phyloP scores from a whole-genome alignment of 305 asterid species.

The Fraxinus albicans region DNA sequence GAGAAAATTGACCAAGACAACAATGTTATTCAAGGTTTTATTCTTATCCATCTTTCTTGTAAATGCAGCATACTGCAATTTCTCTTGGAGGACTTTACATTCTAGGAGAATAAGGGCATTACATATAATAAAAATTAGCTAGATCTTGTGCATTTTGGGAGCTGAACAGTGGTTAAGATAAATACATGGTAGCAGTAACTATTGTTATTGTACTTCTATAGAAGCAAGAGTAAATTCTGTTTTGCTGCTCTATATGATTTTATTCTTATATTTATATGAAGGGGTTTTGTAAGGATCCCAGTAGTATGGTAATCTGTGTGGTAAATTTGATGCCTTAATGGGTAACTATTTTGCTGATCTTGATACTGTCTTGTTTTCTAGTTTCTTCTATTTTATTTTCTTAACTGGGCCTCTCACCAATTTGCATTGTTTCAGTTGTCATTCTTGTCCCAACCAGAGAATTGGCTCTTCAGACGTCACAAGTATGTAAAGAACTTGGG shows the following conservation, averaged over 20 bases:
- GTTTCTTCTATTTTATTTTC: not conserved
- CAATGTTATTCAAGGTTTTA: constrained; percentile 82
- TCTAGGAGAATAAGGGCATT: not conserved
- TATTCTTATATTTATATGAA: constrained; percentile 5
- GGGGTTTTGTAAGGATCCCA: constrained; percentile 13
- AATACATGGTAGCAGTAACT: not conserved
- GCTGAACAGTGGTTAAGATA: constrained; percentile 14
- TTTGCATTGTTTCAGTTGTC: constrained; percentile 52
- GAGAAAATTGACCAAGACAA: constrained; percentile 92
- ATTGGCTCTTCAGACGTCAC: constrained; percentile 97
- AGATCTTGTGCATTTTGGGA: constrained; percentile 12
- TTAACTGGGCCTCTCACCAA: constrained; percentile 19
- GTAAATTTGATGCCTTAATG: not conserved
- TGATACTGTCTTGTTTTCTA: not conserved
- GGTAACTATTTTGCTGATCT: not conserved
- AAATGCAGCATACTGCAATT: constrained; percentile 15
- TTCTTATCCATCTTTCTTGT: constrained; percentile 19
- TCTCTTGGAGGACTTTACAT: constrained; percentile 5
- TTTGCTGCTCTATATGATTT: not conserved
- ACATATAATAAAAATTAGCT: not conserved
- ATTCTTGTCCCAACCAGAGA: constrained; percentile 97
- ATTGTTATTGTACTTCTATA: not conserved
- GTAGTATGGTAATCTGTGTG: not conserved
- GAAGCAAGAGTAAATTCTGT: not conserved
- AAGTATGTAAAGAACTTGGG: constrained; percentile 96